Percentiles rank a stretch among this genome's conserved stretches.
Conservation (phyloP, 169 alveolate species). For the Eimeria necatrix region DNA sequence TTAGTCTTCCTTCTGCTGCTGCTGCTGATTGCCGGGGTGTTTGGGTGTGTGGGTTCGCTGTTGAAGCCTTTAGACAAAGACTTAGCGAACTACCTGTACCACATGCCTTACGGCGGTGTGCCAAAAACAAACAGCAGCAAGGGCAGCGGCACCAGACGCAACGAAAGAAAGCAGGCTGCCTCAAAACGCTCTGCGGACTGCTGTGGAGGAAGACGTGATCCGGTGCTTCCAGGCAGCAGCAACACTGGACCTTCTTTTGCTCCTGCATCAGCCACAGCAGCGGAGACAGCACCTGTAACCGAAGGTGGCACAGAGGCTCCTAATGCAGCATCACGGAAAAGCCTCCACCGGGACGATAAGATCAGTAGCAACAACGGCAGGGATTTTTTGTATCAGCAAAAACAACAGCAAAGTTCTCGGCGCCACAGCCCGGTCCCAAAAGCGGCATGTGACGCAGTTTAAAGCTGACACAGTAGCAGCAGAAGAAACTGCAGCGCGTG, state of each 20-base stretch:
- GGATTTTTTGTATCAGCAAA: not conserved
- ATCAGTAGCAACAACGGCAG: slow-evolving; percentile 8
- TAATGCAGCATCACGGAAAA: not conserved
- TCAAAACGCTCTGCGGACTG: not conserved
- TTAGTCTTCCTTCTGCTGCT: not conserved
- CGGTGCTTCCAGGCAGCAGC: not conserved
- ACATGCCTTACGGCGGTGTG: slow-evolving; percentile 44
- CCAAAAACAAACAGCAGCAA: not conserved
- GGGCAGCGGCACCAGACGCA: slow-evolving; percentile 24
- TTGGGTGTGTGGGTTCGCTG: not conserved
- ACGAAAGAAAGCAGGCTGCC: not conserved
- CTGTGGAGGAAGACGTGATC: not conserved
- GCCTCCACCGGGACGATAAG: not conserved
- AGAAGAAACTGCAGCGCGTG: not conserved
- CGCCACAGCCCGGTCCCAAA: not conserved
- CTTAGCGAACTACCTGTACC: not conserved
- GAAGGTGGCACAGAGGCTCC: not conserved
- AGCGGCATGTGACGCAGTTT: not conserved
- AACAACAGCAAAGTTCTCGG: not conserved
- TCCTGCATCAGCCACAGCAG: not conserved
- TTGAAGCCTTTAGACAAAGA: slow-evolving; percentile 3
- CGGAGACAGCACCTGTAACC: not conserved
- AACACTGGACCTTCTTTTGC: not conserved
- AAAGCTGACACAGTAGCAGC: not conserved
- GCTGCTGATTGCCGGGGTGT: slow-evolving; percentile 4